These are phyloP conservation scores for Fraxinus latifolia DNA, from an alignment of 305 asterid genomes.

Conservation along the genomic window DNA sequence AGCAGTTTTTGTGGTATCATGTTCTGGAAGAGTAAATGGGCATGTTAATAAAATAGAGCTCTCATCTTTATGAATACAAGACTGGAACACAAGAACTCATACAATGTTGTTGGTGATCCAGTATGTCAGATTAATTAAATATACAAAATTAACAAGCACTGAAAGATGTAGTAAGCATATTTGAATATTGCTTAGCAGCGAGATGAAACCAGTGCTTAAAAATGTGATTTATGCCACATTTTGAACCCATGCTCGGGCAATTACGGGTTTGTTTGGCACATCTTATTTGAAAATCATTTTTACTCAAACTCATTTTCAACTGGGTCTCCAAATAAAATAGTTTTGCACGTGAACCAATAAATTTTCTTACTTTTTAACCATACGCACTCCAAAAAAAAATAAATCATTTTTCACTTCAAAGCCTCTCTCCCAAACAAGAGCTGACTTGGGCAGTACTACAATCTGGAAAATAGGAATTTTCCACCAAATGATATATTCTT, in stretches of 20 bases:
- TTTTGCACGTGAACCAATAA: neutral
- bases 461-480: conserved; percentile 70
- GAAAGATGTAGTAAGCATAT: conserved; percentile 33
- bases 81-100: neutral
- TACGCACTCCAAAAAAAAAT: neutral
- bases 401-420: neutral
- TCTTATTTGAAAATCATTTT: neutral
- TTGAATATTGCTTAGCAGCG: neutral
- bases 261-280: neutral
- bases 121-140: neutral
- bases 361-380: neutral
- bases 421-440: neutral
- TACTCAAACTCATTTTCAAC: neutral
- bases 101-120: neutral
- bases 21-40: neutral
- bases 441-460: conserved; percentile 35
- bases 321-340: neutral
- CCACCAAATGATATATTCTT: neutral
- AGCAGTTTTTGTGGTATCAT: neutral
- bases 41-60: neutral
- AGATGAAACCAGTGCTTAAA: neutral
- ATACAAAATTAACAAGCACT: conserved; percentile 40
- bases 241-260: conserved; percentile 3
- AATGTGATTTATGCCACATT: neutral
- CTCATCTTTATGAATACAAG: neutral